A percentile compares a stretch with the other conserved stretches of the same genome.
Evolutionary conservation across 352 stramenopile species (phyloP).

Genomic region (Phytopythium cucurbitacearum): DNA sequence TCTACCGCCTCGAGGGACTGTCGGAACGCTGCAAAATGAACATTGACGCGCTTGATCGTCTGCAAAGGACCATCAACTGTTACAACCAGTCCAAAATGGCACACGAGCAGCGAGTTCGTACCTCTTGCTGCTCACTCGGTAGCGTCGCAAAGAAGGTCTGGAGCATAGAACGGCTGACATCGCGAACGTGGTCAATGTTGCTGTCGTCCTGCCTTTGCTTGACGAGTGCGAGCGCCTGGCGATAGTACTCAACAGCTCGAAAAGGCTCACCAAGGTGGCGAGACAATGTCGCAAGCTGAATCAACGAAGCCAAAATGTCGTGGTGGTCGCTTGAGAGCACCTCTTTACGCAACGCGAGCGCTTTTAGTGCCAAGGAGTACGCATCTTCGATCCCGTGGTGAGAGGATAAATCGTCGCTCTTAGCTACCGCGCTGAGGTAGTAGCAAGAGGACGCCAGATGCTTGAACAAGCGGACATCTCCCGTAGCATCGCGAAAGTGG

Average conservation of each 20-base stretch:
- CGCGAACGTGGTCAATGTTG: constrained; percentile 24
- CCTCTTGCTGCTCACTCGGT: constrained; percentile 21
- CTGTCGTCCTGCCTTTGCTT: constrained; percentile 22
- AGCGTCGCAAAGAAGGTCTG: constrained; percentile 32
- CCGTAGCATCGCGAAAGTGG: constrained; percentile 21
- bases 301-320: constrained; percentile 31
- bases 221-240: constrained; percentile 22
- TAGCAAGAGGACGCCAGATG: constrained; percentile 28
- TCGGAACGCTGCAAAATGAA: constrained; percentile 20
- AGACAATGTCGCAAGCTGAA: constrained; percentile 44
- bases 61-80: constrained; percentile 7
- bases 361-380: constrained; percentile 34
- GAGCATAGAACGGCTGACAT: constrained; percentile 35
- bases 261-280: constrained; percentile 39
- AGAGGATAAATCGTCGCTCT: too few species aligned
- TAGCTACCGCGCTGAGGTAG: constrained; percentile 11
- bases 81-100: constrained; percentile 6
- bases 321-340: constrained; percentile 15
- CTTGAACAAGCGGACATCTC: constrained; percentile 19
- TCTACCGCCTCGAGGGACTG: constrained; percentile 13
- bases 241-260: constrained; percentile 52
- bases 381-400: constrained; percentile 24
- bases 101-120: not conserved
- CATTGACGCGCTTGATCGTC: constrained; percentile 37
- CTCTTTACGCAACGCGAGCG: constrained; percentile 31